Evolutionary conservation across 371 early-diverging fungal species (phyloP).

Genomic region (Coemansia sp.): DNA sequence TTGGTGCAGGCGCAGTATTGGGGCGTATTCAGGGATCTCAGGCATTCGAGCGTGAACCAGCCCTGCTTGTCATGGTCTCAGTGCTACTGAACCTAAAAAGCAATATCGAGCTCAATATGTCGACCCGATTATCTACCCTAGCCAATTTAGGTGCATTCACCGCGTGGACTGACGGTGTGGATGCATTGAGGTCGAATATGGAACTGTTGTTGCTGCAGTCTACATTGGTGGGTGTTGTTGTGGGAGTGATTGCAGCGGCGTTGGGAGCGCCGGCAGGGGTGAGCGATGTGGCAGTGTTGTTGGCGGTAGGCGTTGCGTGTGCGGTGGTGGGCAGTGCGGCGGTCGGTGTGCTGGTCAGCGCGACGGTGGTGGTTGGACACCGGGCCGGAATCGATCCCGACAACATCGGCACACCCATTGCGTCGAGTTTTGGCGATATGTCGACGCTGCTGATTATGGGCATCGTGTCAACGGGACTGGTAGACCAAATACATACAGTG

Average conservation of each 20-base stretch:
- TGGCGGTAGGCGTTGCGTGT: constrained; percentile 67
- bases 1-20: constrained; percentile 68
- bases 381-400: constrained; percentile 74
- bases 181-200: constrained; percentile 65
- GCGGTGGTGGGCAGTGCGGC: constrained; percentile 69
- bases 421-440: constrained; percentile 50
- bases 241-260: constrained; percentile 65
- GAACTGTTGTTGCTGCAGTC: constrained; percentile 70
- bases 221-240: constrained; percentile 65
- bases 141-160: constrained; percentile 52
- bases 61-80: constrained; percentile 81
- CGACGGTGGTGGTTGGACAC: constrained; percentile 63
- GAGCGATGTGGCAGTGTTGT: constrained; percentile 63
- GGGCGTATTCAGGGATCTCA: constrained; percentile 62
- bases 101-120: constrained; percentile 85
- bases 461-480: constrained; percentile 11
- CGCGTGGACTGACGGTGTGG: constrained; percentile 32
- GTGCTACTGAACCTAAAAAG: constrained; percentile 82
- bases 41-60: constrained; percentile 64
- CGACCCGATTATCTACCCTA: constrained; percentile 76
- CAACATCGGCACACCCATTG: constrained; percentile 57
- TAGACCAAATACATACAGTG: constrained; percentile 46
- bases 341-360: constrained; percentile 72
- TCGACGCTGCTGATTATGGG: constrained; percentile 49
- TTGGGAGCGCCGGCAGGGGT: constrained; percentile 36